A percentile compares a stretch with the other conserved stretches of the same genome.
Conservation (phyloP, 2,329 filamentous ascomycete genomes). For the Emergomyces orientalis region DNA sequence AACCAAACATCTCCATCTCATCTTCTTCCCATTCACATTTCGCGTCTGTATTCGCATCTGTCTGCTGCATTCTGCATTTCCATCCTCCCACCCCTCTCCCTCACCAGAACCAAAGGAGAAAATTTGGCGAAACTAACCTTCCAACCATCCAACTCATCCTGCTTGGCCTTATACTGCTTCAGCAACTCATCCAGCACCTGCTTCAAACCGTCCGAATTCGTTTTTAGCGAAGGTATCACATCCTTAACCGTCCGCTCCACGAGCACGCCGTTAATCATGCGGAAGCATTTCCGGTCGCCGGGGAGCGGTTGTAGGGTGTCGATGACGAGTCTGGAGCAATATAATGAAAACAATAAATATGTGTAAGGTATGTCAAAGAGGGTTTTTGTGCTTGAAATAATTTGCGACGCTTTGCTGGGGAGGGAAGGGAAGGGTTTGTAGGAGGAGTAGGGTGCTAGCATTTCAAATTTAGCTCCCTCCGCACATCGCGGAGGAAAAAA, state of each 20-base stretch:
- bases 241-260: constrained; percentile 91
- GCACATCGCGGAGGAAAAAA: too few relatives aligned
- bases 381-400: neutral
- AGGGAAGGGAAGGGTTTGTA: neutral
- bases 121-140: constrained; percentile 66
- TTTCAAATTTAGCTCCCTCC: too few relatives aligned
- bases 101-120: neutral
- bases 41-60: neutral
- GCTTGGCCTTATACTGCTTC: constrained; percentile 92
- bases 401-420: neutral
- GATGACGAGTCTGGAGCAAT: constrained; percentile 66
- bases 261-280: constrained; percentile 94
- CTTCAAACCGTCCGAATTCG: constrained; percentile 85
- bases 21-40: neutral
- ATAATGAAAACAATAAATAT: neutral
- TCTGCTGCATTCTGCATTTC: neutral
- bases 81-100: neutral
- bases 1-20: neutral
- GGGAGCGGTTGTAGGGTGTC: constrained; percentile 80
- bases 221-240: constrained; percentile 81
- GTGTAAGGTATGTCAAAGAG: constrained; percentile 11
- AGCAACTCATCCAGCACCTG: constrained; percentile 90
- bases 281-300: constrained; percentile 88
- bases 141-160: constrained; percentile 94
- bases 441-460: too few relatives aligned